Evolutionary conservation across 176 grass and related monocot species (phyloP).

Genomic region (Oryza meridionalis): DNA sequence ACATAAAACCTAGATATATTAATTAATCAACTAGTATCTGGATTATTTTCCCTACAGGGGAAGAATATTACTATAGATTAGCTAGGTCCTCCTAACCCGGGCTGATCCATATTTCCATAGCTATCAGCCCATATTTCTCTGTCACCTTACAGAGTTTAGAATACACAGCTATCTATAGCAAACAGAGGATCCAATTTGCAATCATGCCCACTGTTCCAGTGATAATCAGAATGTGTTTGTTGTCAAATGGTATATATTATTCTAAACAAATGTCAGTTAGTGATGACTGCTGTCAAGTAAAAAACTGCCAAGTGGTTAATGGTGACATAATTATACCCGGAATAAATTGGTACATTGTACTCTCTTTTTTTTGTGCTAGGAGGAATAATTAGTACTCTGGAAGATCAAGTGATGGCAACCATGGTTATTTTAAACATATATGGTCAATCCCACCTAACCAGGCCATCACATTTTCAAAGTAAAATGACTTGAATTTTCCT

Average conservation of each 20-base stretch:
- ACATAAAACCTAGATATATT: too few species aligned
- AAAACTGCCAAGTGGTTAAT: not conserved
- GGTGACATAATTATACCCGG: not conserved
- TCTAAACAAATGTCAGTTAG: not conserved
- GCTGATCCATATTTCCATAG: not conserved
- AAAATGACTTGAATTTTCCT: not conserved
- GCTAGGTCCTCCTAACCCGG: not conserved
- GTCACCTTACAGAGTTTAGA: not conserved
- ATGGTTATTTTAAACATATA: not conserved
- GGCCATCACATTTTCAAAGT: slow-evolving; percentile 16
- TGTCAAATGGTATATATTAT: too few species aligned
- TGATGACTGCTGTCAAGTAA: not conserved
- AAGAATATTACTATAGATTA: not conserved
- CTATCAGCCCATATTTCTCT: not conserved
- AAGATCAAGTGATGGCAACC: not conserved
- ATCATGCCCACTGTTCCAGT: not conserved
- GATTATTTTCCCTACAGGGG: not conserved
- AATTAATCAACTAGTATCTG: not conserved
- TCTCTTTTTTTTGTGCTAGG: too few species aligned
- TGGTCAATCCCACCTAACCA: slow-evolving; percentile 14
- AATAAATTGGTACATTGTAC: not conserved
- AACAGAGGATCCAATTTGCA: not conserved
- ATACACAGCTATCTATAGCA: not conserved
- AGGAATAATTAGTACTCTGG: not conserved
- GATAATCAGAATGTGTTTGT: not conserved